Evolutionary conservation across 768 basidiomycete species (phyloP).

Genomic region (Paxillus involutus): DNA sequence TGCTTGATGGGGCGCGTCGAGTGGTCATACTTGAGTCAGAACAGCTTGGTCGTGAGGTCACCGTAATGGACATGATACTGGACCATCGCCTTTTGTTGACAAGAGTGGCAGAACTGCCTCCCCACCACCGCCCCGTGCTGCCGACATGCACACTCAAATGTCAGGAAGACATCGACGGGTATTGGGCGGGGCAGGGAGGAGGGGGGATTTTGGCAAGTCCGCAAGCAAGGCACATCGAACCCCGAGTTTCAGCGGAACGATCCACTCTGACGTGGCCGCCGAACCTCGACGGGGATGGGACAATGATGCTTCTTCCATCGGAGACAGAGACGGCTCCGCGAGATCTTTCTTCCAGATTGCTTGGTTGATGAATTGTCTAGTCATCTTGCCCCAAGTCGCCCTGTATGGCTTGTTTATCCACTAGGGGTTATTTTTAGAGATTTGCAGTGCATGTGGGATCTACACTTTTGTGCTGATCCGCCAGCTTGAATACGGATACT

Average conservation of each 20-base stretch:
- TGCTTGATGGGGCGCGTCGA: slow-evolving; percentile 31
- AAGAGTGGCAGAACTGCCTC: slow-evolving; percentile 5
- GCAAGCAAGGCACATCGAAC: slow-evolving; percentile 4
- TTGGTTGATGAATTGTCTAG: slow-evolving; percentile 14
- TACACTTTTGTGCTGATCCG: slow-evolving; percentile 30
- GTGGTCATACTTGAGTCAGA: slow-evolving; percentile 26
- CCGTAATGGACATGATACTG: slow-evolving; percentile 49
- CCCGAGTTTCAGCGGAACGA: slow-evolving; percentile 46
- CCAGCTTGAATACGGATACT: slow-evolving; percentile 11
- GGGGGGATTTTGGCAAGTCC: background rate
- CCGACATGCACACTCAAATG: slow-evolving; percentile 28
- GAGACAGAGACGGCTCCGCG: slow-evolving; percentile 10
- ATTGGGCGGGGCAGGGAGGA: slow-evolving; percentile 36
- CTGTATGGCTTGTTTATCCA: slow-evolving; percentile 17
- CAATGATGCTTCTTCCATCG: slow-evolving; percentile 11
- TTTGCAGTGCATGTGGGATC: slow-evolving; percentile 21
- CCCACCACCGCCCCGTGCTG: slow-evolving; percentile 1
- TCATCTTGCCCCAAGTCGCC: slow-evolving; percentile 19
- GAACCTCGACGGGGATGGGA: slow-evolving; percentile 21
- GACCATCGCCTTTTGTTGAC: slow-evolving; percentile 29
- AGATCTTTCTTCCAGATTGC: slow-evolving; percentile 16
- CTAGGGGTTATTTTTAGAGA: slow-evolving; percentile 22
- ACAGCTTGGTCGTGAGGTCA: slow-evolving; percentile 33
- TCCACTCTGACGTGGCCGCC: slow-evolving; percentile 37
- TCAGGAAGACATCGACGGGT: slow-evolving; percentile 33